Conservation (phyloP, 2,329 filamentous ascomycete species). For the Diaporthe batatas region DNA sequence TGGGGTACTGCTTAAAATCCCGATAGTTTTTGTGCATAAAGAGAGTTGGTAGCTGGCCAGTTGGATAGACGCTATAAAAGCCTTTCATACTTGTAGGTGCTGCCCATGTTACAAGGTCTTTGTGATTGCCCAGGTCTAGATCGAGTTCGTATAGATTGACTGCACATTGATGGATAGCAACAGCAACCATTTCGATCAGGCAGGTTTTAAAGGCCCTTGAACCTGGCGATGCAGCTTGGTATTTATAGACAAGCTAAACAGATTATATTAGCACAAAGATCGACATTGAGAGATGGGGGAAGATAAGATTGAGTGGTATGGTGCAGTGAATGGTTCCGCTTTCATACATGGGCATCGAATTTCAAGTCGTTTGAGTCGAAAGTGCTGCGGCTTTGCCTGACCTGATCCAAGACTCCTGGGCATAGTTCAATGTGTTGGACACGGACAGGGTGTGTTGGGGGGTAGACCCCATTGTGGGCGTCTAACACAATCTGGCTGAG, state of each 20-base stretch:
- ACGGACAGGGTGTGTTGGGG: background rate
- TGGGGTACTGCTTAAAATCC: slow-evolving; percentile 49
- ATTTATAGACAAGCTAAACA: slow-evolving; percentile 44
- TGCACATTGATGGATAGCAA: slow-evolving; percentile 50
- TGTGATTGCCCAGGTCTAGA: slow-evolving; percentile 44
- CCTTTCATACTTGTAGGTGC: slow-evolving; percentile 43
- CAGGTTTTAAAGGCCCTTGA: slow-evolving; percentile 48
- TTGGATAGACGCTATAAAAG: slow-evolving; percentile 19
- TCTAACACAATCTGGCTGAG: slow-evolving; percentile 3
- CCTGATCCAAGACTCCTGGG: slow-evolving; percentile 35
- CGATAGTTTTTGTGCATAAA: slow-evolving; percentile 49
- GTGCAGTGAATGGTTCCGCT: background rate
- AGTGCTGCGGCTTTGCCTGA: slow-evolving; percentile 6
- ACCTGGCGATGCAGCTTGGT: slow-evolving; percentile 44
- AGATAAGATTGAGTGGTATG: too few species aligned
- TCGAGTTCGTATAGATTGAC: slow-evolving; percentile 45
- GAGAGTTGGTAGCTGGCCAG: slow-evolving; percentile 44
- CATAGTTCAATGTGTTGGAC: slow-evolving; percentile 36
- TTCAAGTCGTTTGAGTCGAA: slow-evolving; percentile 3
- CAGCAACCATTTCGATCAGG: slow-evolving; percentile 50
- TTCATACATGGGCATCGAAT: background rate
- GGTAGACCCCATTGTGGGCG: background rate
- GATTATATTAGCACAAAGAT: background rate
- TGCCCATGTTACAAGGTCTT: slow-evolving; percentile 46
- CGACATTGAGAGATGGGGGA: background rate